These are phyloP conservation scores for Amylostereum areolatum DNA, from an alignment of 1,284 basidiomycete species.

Conservation along the genomic window DNA sequence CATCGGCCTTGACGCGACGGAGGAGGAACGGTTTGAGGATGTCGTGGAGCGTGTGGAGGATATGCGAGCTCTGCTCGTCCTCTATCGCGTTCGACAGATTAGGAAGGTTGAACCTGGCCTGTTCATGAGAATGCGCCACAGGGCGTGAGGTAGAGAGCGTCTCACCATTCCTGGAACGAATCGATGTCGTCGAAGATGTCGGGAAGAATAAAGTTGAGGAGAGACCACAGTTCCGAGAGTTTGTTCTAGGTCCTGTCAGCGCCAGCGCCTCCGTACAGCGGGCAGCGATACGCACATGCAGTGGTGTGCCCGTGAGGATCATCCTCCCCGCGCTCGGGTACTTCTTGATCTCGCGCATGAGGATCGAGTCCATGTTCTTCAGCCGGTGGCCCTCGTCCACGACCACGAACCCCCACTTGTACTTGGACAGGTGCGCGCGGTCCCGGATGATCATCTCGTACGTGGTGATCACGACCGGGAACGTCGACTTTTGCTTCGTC, in stretches of 20 bases:
- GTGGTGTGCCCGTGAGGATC: constrained; percentile 90
- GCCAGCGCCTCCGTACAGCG: neutral
- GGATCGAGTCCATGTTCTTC: constrained; percentile 88
- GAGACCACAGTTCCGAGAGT: constrained; percentile 87
- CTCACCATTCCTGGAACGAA: constrained; percentile 86
- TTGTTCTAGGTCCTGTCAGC: constrained; percentile 63
- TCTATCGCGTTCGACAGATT: constrained; percentile 53
- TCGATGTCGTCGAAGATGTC: constrained; percentile 89
- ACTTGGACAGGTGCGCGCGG: constrained; percentile 56
- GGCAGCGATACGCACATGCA: constrained; percentile 63
- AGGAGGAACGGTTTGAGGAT: constrained; percentile 96
- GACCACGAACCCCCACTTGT: constrained; percentile 89
- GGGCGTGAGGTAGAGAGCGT: constrained; percentile 6
- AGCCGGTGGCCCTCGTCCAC: constrained; percentile 95
- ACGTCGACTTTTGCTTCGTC: constrained; percentile 32
- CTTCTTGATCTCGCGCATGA: constrained; percentile 89
- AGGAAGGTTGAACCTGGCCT: constrained; percentile 65
- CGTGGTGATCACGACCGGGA: constrained; percentile 84
- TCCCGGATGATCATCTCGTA: constrained; percentile 94
- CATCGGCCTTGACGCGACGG: constrained; percentile 87
- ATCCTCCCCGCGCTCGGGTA: constrained; percentile 83
- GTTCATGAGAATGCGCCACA: neutral
- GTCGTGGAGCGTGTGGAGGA: constrained; percentile 82
- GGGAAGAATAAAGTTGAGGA: constrained; percentile 92
- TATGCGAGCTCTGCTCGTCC: constrained; percentile 52